These are phyloP conservation scores for Pseudopediastrum boryanum DNA, from an alignment of 139 green algal genomes.

Conservation along the genomic window DNA sequence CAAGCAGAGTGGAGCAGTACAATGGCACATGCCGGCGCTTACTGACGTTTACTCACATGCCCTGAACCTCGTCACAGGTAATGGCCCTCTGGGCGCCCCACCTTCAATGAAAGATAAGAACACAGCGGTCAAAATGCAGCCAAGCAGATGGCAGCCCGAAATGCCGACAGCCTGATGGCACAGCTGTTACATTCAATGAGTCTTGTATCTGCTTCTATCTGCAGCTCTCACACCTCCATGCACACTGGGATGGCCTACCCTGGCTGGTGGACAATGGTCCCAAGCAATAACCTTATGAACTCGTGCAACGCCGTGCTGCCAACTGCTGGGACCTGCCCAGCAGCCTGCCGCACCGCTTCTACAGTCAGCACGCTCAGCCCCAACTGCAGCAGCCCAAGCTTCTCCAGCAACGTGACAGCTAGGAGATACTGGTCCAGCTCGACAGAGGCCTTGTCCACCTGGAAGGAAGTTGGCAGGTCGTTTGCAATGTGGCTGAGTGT, in stretches of 20 bases:
- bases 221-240: neutral
- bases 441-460: neutral
- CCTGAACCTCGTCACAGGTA: no score
- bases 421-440: constrained; percentile 1
- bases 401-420: constrained; percentile 2
- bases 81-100: no score
- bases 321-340: neutral
- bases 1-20: no score
- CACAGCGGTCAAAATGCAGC: no score
- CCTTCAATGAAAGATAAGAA: no score
- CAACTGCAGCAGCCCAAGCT: neutral
- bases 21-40: no score
- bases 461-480: neutral
- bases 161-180: no score
- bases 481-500: neutral
- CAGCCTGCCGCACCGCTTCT: neutral
- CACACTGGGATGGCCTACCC: neutral
- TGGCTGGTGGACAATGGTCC: neutral
- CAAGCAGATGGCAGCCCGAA: no score
- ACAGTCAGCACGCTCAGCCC: neutral
- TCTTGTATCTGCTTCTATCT: no score
- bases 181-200: no score
- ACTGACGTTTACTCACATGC: no score
- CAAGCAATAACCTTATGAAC: neutral
- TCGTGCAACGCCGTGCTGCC: neutral